Evolutionary conservation across 2,329 filamentous ascomycete species (phyloP).

Genomic region (Microdochium trichocladiopsis): DNA sequence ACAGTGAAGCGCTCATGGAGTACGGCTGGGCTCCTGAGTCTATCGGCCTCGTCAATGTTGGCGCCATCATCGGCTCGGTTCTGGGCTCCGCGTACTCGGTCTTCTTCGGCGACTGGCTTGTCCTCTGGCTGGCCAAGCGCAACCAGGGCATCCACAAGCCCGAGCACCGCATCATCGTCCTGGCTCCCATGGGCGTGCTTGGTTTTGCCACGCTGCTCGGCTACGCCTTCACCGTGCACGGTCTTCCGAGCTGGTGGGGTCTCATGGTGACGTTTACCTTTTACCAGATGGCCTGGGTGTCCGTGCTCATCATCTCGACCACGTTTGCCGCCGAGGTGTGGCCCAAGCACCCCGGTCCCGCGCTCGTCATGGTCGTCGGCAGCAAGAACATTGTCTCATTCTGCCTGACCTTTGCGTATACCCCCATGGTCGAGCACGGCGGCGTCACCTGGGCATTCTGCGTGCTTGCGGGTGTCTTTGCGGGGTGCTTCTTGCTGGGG

Average conservation of each 20-base stretch:
- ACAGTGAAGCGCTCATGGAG: neutral
- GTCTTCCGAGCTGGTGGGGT: neutral
- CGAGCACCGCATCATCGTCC: neutral
- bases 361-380: neutral
- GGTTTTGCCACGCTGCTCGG: neutral
- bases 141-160: neutral
- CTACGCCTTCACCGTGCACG: neutral
- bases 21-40: neutral
- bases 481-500: neutral
- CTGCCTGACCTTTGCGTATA: neutral
- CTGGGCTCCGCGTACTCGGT: neutral
- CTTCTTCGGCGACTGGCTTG: neutral
- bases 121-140: neutral
- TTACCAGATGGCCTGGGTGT: neutral
- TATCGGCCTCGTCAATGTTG: neutral
- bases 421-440: neutral
- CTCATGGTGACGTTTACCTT: neutral
- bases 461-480: neutral
- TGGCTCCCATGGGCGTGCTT: neutral
- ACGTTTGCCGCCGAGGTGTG: neutral
- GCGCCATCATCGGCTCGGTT: neutral
- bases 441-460: neutral
- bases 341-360: neutral
- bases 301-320: neutral
- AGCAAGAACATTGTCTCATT: slow-evolving; percentile 1